phyloP scores from a whole-genome alignment of 164 flowering plant species.

The Magnolia changhungtana region DNA sequence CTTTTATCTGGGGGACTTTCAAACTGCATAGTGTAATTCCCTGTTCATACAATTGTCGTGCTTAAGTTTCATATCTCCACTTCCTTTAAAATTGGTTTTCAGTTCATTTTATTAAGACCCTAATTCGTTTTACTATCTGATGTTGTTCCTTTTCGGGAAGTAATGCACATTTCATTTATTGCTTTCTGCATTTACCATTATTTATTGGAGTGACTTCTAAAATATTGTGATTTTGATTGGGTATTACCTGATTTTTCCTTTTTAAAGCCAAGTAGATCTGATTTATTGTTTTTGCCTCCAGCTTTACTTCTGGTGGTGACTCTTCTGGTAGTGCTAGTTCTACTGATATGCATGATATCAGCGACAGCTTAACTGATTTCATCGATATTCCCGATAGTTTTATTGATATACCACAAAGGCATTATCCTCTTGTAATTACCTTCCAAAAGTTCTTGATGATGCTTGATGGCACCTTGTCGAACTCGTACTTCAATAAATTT shows the following conservation, averaged over 20 bases:
- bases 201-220: neutral
- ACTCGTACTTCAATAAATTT: conserved; percentile 63
- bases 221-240: neutral
- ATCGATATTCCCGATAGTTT: conserved; percentile 58
- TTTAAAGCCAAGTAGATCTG: neutral
- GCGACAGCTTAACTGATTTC: conserved; percentile 33
- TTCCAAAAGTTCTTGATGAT: conserved; percentile 70
- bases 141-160: no score
- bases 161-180: neutral
- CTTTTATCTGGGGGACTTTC: no score
- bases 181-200: neutral
- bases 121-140: no score
- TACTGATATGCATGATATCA: conserved; percentile 36
- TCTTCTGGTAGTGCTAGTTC: conserved; percentile 19
- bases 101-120: no score
- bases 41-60: no score
- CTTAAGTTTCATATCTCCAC: no score
- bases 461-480: conserved; percentile 66
- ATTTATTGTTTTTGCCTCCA: conserved; percentile 22
- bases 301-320: conserved; percentile 36
- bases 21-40: no score
- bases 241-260: neutral
- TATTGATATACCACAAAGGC: conserved; percentile 31
- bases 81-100: no score
- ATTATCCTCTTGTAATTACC: conserved; percentile 69